Conservation (phyloP, 2,329 filamentous ascomycete species). For the Colletotrichum navitas region DNA sequence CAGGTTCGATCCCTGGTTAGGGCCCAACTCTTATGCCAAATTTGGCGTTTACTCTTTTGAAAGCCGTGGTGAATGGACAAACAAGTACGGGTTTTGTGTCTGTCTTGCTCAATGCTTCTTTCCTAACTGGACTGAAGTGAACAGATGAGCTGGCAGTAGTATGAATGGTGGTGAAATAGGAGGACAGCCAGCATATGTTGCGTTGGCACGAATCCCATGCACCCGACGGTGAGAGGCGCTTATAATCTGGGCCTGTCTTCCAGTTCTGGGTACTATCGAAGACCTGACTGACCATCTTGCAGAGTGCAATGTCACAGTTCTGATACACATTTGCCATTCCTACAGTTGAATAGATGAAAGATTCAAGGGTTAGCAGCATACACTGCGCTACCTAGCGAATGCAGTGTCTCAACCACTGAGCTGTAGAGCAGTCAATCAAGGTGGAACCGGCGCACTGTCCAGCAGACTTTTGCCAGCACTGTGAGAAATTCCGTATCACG, state of each 20-base stretch:
- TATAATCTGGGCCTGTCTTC: neutral
- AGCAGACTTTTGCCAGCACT: constrained; percentile 1
- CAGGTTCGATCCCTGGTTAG: constrained; percentile 41
- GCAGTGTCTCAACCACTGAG: neutral
- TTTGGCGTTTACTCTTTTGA: neutral
- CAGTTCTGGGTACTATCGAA: neutral
- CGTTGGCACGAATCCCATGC: neutral
- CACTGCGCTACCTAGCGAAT: neutral
- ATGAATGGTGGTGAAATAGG: too few species aligned
- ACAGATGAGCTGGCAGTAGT: neutral
- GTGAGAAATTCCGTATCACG: neutral
- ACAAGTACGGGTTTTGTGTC: neutral
- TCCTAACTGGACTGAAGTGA: neutral
- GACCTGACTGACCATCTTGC: neutral
- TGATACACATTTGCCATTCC: neutral
- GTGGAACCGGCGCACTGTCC: neutral
- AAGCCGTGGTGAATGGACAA: too few species aligned
- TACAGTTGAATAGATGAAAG: neutral
- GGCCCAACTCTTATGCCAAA: constrained; percentile 6
- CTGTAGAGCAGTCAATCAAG: neutral
- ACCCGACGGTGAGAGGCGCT: neutral
- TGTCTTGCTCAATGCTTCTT: neutral
- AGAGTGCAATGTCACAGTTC: neutral
- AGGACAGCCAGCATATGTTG: neutral
- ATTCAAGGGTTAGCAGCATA: too few species aligned